phyloP scores from a whole-genome alignment of 768 basidiomycete species.

The Lactarius trivialis region DNA sequence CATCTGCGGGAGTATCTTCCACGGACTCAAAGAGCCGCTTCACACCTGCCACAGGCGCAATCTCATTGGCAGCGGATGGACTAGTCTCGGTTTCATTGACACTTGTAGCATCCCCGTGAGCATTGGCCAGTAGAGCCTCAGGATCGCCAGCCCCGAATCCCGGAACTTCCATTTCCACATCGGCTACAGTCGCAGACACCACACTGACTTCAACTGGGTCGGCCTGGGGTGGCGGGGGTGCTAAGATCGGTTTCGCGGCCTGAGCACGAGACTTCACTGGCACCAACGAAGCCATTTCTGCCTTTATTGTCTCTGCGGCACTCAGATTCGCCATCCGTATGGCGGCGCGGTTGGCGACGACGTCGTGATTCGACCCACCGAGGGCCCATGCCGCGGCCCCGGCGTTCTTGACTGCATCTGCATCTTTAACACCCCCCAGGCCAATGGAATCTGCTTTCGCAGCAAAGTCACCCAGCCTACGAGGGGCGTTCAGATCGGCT shows the following conservation, averaged over 20 bases:
- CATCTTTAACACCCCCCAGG: conserved; percentile 55
- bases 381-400: conserved; percentile 66
- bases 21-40: conserved; percentile 42
- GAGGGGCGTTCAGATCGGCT: conserved; percentile 38
- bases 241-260: conserved; percentile 23
- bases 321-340: conserved; percentile 96
- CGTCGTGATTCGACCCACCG: conserved; percentile 81
- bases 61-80: conserved; percentile 22
- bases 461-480: conserved; percentile 51
- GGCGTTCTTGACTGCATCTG: conserved; percentile 49
- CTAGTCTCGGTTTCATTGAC: conserved; percentile 9
- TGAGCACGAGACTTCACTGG: conserved; percentile 33
- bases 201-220: conserved; percentile 25
- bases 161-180: conserved; percentile 30
- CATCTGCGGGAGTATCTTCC: conserved; percentile 5
- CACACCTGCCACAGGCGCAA: conserved; percentile 27
- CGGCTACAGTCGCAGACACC: conserved; percentile 18
- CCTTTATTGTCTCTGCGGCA: conserved; percentile 90
- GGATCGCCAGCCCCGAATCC: conserved; percentile 31
- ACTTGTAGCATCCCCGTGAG: conserved; percentile 5
- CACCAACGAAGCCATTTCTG: conserved; percentile 62
- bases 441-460: conserved; percentile 74
- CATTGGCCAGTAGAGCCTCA: conserved; percentile 1
- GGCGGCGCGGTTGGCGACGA: conserved; percentile 83
- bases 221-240: conserved; percentile 12